These are phyloP conservation scores for Tulasnella sp. DNA, from an alignment of 768 basidiomycete species.

Conservation along the genomic window DNA sequence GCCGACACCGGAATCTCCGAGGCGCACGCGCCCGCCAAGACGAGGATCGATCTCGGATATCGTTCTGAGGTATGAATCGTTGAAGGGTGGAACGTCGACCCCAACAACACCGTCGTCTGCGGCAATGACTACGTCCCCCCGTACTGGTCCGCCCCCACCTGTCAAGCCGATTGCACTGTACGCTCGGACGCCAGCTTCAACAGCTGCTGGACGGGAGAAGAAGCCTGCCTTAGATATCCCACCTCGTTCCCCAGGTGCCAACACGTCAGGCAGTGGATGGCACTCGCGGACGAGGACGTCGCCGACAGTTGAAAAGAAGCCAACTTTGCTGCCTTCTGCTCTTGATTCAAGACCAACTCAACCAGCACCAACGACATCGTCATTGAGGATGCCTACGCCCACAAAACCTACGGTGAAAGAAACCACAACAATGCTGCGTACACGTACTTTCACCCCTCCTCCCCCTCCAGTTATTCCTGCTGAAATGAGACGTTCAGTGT, in stretches of 20 bases:
- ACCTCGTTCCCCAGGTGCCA: neutral
- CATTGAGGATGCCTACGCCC: no score
- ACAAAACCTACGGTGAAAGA: no score
- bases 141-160: slow-evolving; percentile 2
- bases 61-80: slow-evolving; percentile 72
- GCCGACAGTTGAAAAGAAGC: neutral
- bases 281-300: neutral
- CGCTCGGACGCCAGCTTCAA: neutral
- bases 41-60: slow-evolving; percentile 78
- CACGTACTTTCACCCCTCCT: neutral
- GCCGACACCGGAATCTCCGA: slow-evolving; percentile 2
- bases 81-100: slow-evolving; percentile 32
- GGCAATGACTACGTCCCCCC: slow-evolving; percentile 21
- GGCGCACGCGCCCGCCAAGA: slow-evolving; percentile 30
- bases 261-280: neutral
- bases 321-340: no score
- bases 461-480: slow-evolving; percentile 5
- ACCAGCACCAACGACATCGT: no score
- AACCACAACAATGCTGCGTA: no score
- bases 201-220: neutral
- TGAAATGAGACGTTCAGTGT: neutral
- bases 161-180: slow-evolving; percentile 28
- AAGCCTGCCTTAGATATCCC: slow-evolving; percentile 1
- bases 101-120: slow-evolving; percentile 12
- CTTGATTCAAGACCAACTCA: no score